Evolutionary conservation across 352 stramenopile species (phyloP), one percentile per base, ranked within the genome.

Genomic region (Hyaloperonospora arabidopsidis): DNA sequence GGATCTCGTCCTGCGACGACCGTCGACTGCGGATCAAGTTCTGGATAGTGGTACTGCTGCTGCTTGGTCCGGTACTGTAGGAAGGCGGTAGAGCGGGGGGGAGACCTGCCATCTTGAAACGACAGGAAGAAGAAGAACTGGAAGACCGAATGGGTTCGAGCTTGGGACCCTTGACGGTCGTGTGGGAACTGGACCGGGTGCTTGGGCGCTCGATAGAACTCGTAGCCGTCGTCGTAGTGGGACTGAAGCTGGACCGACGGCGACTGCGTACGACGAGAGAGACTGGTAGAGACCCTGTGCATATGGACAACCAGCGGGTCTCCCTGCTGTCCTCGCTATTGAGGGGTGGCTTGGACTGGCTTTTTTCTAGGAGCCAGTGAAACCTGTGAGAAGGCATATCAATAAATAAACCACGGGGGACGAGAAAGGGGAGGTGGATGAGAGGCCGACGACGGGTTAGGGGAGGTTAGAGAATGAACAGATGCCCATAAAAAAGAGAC

Each of bases 1-100:
- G 81, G 51, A 91, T 89, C 64, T 87, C 76, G 57, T 88, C 74
- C 54, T 84, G 69, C 29, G 77, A 88, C 52, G 75, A 59, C 17
- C 68, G 63, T 2, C 74, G 68, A 23, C 44, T 61, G 41, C 70
- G 67, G 15, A 60, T 51, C 60, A 65, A 57, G 44, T 52, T 52
- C 49, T 57, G 49, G 36, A 67, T 46, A 43, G 53, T 70, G 21
- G 45, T 25, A n/a, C 21, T 29, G 25, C 25, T 29, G 7, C 7
- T 29, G 25, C 25, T 29, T 7, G 25, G n/a, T n/a, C n/a, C 7
- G 25, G 25, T 21, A 47, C 17, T 19, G 3, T 10, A 12, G 10
- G 23, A 10, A 49, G 49, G 17, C 29, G 38, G 56, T 2, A 22
- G 52, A 10, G 44, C 34, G 19, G 28, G 52, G 11, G 43, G 51